Conservation (phyloP, 2,329 filamentous ascomycete species). For the Herpotrichia juniperi region DNA sequence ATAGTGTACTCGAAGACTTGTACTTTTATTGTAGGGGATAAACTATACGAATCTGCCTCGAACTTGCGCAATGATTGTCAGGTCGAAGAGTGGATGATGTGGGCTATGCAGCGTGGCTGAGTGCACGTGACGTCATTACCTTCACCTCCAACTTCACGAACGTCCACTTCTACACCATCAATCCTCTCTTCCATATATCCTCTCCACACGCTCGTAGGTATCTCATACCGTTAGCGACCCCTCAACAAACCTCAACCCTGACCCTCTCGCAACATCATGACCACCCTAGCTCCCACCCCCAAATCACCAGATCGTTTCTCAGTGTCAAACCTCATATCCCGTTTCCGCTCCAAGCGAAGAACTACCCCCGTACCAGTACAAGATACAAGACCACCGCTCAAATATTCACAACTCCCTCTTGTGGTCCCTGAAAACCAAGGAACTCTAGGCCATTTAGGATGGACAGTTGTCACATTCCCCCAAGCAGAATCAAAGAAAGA, state of each 20-base stretch:
- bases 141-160: background rate
- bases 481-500: constrained; percentile 9
- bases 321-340: constrained; percentile 38
- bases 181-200: background rate
- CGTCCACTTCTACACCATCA: background rate
- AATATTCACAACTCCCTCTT: constrained; percentile 32
- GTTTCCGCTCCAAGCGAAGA: constrained; percentile 27
- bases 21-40: background rate
- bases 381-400: constrained; percentile 29
- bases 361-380: background rate
- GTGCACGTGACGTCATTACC: constrained; percentile 19
- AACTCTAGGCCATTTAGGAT: constrained; percentile 37
- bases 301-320: constrained; percentile 21
- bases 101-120: constrained; percentile 33
- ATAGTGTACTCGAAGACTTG: background rate
- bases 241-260: no score
- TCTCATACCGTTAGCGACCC: no score
- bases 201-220: no score
- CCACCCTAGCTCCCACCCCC: constrained; percentile 18
- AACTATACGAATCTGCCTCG: background rate
- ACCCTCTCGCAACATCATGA: constrained; percentile 19
- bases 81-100: constrained; percentile 1
- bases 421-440: constrained; percentile 40
- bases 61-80: background rate
- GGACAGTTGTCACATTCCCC: constrained; percentile 44